phyloP scores from a whole-genome alignment of 1,139 yeast species.

The Geotrichum fermentans region DNA sequence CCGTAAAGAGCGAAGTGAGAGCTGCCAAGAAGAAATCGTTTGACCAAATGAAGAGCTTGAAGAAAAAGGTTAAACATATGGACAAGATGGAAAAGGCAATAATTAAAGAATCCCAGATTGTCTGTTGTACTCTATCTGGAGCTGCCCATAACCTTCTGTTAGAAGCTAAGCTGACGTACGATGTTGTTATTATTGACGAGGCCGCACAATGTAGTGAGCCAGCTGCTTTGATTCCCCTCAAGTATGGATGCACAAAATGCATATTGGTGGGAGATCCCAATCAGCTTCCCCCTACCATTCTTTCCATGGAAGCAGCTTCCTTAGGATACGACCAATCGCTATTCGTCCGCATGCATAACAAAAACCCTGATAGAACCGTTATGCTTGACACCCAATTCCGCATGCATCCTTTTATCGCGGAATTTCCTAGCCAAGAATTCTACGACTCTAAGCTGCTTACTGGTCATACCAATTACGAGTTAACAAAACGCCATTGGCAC shows the following conservation, averaged over 20 bases:
- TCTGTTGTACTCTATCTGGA: conserved; percentile 91
- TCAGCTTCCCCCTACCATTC: conserved; percentile 97
- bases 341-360: conserved; percentile 89
- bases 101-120: conserved; percentile 72
- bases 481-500: conserved; percentile 78
- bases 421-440: conserved; percentile 83
- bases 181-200: conserved; percentile 91
- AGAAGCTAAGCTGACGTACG: conserved; percentile 69
- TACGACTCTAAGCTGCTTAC: conserved; percentile 67
- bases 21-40: too few species aligned
- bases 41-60: too few species aligned
- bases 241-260: conserved; percentile 87
- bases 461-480: conserved; percentile 48
- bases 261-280: conserved; percentile 99
- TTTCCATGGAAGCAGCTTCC: conserved; percentile 80
- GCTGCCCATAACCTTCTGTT: conserved; percentile 87
- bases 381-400: conserved; percentile 93
- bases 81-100: conserved; percentile 67
- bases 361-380: conserved; percentile 55
- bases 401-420: conserved; percentile 91
- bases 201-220: conserved; percentile 97
- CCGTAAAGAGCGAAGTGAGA: too few species aligned
- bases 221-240: conserved; percentile 83
- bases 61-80: too few species aligned
- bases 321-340: conserved; percentile 83